Evolutionary conservation across 2,329 filamentous ascomycete species (phyloP), one percentile per base, ranked within the genome.

Genomic region (Penicillium nordicum): DNA sequence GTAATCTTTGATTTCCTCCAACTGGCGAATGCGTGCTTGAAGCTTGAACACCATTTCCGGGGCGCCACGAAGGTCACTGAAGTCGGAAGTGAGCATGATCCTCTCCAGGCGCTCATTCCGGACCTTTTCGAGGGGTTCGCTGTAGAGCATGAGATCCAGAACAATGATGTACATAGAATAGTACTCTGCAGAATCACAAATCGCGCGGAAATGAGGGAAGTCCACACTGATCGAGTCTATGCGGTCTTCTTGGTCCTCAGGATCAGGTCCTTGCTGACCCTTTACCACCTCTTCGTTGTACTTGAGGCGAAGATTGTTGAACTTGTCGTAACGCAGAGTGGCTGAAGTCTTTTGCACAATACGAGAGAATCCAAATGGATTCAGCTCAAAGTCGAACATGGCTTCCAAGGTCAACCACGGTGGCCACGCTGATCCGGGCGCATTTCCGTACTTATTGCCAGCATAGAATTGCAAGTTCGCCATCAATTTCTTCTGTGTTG

Each of bases 161-260:
- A 97, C 93, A 65, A 99, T 99, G 74, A 99, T 91, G 70, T 99
- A 99, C 80, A 99, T 87, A 5, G 94, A 90, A 71, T 96, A 99
- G 76, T 99, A 99, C 74, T 99, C 93, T 38, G 88, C 86, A 6
- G 95, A 99, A 75, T 99, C 95, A 78, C 95, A 99, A 44, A 97
- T 86, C n/a, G 92, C 93, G 55, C 92, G 85, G 42, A 96, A 87
- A 62, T 95, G 90, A 12, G 94, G 94, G 68, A 99, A 99, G 68
- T 97, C 92, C 34, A 99, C 90, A 86, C 90, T 96, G 14, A 99
- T 84, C 70, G 96, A 93, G 73, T 99, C 94, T 78, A 97, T 93
- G n/a, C 92, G 85, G 63, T 81, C 87, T 71, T 96, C 90, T 46
- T 80, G 72, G 10, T 76, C 71, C 42, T 81, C 78, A 11, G 72